phyloP scores from a whole-genome alignment of 306 rosid genomes.

The Carpinus fangiana region DNA sequence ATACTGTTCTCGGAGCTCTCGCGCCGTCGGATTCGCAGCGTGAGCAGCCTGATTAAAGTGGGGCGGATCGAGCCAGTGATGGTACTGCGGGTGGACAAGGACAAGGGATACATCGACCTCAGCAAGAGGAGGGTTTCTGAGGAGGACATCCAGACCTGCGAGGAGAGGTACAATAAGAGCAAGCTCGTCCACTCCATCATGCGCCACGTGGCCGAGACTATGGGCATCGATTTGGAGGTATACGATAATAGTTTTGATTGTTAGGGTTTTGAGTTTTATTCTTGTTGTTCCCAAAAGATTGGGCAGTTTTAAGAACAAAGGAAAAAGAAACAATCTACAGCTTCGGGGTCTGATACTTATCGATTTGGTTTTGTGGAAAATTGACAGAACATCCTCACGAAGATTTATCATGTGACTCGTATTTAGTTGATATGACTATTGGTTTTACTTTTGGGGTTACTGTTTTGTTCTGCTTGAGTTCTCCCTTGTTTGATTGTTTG shows the following conservation, averaged over 20 bases:
- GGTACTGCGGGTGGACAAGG: conserved; percentile 96
- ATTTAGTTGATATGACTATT: not conserved
- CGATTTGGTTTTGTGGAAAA: no score
- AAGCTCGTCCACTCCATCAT: conserved; percentile 93
- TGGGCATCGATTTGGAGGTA: conserved; percentile 81
- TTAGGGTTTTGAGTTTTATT: no score
- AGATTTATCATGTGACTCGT: not conserved
- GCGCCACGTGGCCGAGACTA: conserved; percentile 97
- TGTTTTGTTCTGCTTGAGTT: not conserved
- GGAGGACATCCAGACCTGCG: conserved; percentile 84
- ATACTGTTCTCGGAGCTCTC: conserved; percentile 95
- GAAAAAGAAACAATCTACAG: no score
- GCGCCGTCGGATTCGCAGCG: conserved; percentile 95
- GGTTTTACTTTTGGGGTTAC: not conserved
- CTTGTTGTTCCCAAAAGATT: no score
- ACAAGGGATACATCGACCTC: conserved; percentile 93
- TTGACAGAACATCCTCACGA: no score
- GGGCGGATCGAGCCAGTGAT: conserved; percentile 95
- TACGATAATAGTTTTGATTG: no score
- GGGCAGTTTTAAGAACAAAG: no score
- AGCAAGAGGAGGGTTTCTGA: conserved; percentile 97
- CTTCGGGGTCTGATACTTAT: no score
- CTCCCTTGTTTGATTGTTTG: not conserved
- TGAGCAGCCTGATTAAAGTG: conserved; percentile 81
- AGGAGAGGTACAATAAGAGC: conserved; percentile 95